phyloP scores from a whole-genome alignment of 1,284 basidiomycete species.

The Leccinum pallidistipes region DNA sequence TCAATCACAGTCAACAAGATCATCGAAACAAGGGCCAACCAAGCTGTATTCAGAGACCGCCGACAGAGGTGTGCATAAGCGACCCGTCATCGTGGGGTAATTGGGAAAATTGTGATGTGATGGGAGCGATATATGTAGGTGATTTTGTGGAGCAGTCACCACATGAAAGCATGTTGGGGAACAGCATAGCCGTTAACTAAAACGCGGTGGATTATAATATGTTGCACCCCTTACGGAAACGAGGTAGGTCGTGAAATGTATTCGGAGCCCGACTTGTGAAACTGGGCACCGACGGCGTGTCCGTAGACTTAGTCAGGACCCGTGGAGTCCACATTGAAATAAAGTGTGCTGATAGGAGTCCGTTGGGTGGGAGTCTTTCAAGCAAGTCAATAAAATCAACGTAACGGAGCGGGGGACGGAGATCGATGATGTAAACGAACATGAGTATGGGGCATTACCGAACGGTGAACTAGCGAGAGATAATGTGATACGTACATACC shows the following conservation, averaged over 20 bases:
- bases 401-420: slow-evolving; percentile 8
- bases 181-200: slow-evolving; percentile 11
- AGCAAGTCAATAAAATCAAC: slow-evolving; percentile 7
- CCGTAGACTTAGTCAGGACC: slow-evolving; percentile 24
- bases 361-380: slow-evolving; percentile 9
- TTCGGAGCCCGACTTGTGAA: slow-evolving; percentile 20
- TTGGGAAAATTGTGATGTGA: slow-evolving; percentile 5
- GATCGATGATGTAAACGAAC: slow-evolving; percentile 29
- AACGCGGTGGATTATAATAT: slow-evolving; percentile 8
- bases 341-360: slow-evolving; percentile 7
- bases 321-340: slow-evolving; percentile 12
- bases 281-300: slow-evolving; percentile 7
- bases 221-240: slow-evolving; percentile 15
- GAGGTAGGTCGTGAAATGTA: slow-evolving; percentile 21
- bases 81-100: slow-evolving; percentile 28
- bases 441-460: slow-evolving; percentile 17
- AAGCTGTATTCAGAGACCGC: slow-evolving; percentile 4
- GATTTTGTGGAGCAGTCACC: slow-evolving; percentile 22
- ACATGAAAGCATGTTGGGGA: slow-evolving; percentile 8
- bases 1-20: slow-evolving; percentile 7
- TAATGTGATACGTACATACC: slow-evolving; percentile 14
- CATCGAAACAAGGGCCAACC: slow-evolving; percentile 6
- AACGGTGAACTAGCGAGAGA: slow-evolving; percentile 6
- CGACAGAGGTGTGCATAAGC: slow-evolving; percentile 3
- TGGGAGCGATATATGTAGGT: slow-evolving; percentile 11